Evolutionary conservation across 2,329 filamentous ascomycete genomes (phyloP).

Genomic region (Aspergillus sp.): DNA sequence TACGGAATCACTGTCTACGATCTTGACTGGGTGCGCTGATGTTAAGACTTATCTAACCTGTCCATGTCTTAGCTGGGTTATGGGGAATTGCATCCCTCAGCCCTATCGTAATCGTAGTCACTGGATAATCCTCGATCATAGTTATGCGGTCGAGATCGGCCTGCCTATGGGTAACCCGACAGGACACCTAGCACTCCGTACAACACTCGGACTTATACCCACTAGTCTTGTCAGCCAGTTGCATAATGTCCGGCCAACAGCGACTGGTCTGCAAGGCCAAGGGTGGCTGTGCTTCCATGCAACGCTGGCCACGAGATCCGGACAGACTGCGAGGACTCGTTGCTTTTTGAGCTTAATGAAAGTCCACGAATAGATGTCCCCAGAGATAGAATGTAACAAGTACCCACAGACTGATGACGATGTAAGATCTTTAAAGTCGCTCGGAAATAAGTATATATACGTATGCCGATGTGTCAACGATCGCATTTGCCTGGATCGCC

Average conservation of each 20-base stretch:
- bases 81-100: not conserved
- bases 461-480: not conserved
- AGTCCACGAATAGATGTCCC: not conserved
- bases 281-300: not conserved
- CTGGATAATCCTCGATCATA: not conserved
- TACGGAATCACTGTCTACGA: slow-evolving; percentile 12
- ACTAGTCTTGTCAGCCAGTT: not conserved
- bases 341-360: not conserved
- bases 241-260: not conserved
- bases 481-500: slow-evolving; percentile 1
- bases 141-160: too few species aligned
- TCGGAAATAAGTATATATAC: not conserved
- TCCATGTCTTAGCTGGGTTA: not conserved
- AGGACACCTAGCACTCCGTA: not conserved
- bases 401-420: not conserved
- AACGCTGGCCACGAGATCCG: not conserved
- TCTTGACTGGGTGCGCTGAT: not conserved
- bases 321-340: not conserved
- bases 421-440: not conserved
- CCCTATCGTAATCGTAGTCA: not conserved
- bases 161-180: not conserved
- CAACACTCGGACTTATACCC: not conserved
- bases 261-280: not conserved
- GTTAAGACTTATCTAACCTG: too few species aligned
- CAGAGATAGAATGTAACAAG: not conserved